Percentiles rank a stretch among this genome's conserved stretches.
These are phyloP conservation scores for Alternaria solani DNA, from an alignment of 2,329 filamentous ascomycete species.

Conservation along the genomic window DNA sequence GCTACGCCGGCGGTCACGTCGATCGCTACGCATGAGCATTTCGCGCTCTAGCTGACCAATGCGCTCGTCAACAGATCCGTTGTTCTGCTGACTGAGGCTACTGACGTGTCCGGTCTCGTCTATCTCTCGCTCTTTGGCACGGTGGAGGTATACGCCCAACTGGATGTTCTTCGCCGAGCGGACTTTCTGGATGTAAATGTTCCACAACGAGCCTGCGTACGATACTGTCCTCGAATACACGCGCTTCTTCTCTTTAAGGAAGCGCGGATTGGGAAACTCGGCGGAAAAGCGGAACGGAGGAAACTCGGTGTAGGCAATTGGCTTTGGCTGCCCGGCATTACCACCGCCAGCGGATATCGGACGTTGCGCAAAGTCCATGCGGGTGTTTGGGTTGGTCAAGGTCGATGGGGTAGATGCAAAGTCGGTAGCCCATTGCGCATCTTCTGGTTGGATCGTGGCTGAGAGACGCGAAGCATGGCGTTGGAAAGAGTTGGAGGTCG, in stretches of 20 bases:
- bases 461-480: conserved; percentile 59
- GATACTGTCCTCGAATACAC: conserved; percentile 67
- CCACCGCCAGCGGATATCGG: conserved; percentile 48
- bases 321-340: conserved; percentile 48
- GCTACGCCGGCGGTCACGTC: conserved; percentile 42
- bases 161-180: conserved; percentile 64
- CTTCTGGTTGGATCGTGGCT: conserved; percentile 61
- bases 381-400: conserved; percentile 45
- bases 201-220: conserved; percentile 67
- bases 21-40: conserved; percentile 57
- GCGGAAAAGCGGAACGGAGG: conserved; percentile 67
- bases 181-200: conserved; percentile 69
- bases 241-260: conserved; percentile 66
- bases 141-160: conserved; percentile 66
- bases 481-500: conserved; percentile 56
- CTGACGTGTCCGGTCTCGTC: conserved; percentile 55
- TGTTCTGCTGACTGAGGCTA: conserved; percentile 46
- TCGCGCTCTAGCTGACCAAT: conserved; percentile 64
- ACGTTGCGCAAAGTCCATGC: conserved; percentile 37
- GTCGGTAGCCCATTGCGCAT: conserved; percentile 64
- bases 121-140: conserved; percentile 64
- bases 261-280: conserved; percentile 64
- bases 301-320: conserved; percentile 61
- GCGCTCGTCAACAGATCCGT: conserved; percentile 60
- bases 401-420: conserved; percentile 59